Base-by-base conservation (phyloP, 331 rosid genomes). In the Malus hybrid region DNA sequence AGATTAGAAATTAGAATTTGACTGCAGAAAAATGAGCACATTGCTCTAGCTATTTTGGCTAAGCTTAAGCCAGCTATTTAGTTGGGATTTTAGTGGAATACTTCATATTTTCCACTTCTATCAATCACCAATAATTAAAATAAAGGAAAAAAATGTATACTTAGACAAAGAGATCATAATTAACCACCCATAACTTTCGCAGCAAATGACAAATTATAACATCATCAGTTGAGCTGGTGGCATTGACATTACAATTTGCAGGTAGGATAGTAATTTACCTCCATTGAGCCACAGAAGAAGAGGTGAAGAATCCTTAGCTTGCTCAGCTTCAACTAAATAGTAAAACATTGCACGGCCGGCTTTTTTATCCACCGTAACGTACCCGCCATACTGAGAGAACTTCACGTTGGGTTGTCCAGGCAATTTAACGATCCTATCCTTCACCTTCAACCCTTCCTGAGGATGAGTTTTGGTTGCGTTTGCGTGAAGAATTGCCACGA, bases 271-370 rank as follows among this genome's bases (percentile, higher is more conserved):
- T 10, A n/a, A 16, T 5, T 18, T 85, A 91, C 99, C 99, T 91
- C 99, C 99, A 77, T 91, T 94, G 63, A 94, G 97, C 99, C 99
- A 94, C 42, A 94, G 92, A 84, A 94, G 97, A 79, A 94, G 97
- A 69, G 96, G 99, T 66, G 83, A 42, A 1, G 82, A 64, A 1
- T 84, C 82, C 73, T 85, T 82, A 34, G 84, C 60, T n/a, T 28
- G 36, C 7, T 77, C 65, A 75, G 98, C 91, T 80, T 93, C 96
- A 55, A 74, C 89, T 61, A 94, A 89, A 68, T 92, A 94, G 57
- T 94, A 94, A 58, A 81, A 94, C 30, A 90, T 77, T 1, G 99
- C 93, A 13, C 92, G 91, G 0, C 97, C 99, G 20, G 91, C 87
- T 7, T 68, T 6, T 75, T 82, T 71, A 70, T 94, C 77, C 9